Evolutionary conservation across 768 basidiomycete species (phyloP), one percentile per base, ranked within the genome.

Genomic region (Mycena sanguinolenta): DNA sequence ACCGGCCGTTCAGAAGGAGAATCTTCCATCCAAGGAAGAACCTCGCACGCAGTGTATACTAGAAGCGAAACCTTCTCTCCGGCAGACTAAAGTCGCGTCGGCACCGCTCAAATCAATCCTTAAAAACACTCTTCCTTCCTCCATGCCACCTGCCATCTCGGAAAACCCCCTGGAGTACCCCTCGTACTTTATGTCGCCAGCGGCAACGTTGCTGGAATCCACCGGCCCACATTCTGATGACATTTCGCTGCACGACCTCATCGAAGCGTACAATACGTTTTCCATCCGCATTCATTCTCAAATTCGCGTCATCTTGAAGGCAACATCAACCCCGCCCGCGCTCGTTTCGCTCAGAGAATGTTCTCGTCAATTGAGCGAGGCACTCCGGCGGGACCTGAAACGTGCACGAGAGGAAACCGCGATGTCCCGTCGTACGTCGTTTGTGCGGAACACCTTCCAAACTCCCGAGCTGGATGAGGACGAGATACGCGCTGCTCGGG

Each of bases 251-350:
- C 88, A 89, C 72, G 89, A 90, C 77, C 79, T 92, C 67, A 79
- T 85, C 46, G 90, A 93, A 75, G 90, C 91, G 14, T 92, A 92
- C 74, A 82, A 79, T 71, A 81, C 84, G 0, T 81, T 92, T 50
- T 84, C 85, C 0, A 77, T 78, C 32, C 84, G 87, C 30, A 78
- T 91, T 63, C 81, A 82, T 16, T 68, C 76, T 14, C 75, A 78
- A 36, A 74, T 77, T 30, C 65, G 73, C 32, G 36, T 46, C 17
- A 68, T 81, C 23, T 32, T 77, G 23, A 67, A 53, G 13, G 53
- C 42, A 4, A 65, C 74, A 9, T 67, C 72, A 68, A 23, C 62
- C 25, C 54, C 61, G 1, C 74, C 76, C 38, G 79, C 79, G 58
- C 73, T 84, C 46, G 60, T 55, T 25, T 67, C 78, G 10, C 73